These are phyloP conservation scores for Dactylellina leptospora DNA, from an alignment of 2,329 filamentous ascomycete genomes.

Conservation along the genomic window DNA sequence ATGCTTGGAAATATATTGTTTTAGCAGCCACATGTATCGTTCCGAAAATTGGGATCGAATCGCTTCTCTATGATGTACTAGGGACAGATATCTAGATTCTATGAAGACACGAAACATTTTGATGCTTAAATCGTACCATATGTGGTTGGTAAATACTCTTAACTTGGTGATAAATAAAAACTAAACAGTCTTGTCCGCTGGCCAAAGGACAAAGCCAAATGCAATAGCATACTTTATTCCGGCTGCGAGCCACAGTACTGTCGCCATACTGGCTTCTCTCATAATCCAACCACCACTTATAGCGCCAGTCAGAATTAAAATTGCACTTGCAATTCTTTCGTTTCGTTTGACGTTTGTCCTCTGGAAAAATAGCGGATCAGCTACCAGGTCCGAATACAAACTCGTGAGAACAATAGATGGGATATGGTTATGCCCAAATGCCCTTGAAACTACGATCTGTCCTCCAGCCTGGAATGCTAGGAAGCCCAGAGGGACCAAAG, in stretches of 20 bases:
- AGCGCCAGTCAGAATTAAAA: conserved; percentile 63
- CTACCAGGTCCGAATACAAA: conserved; percentile 66
- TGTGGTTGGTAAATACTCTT: not conserved
- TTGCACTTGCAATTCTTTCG: conserved; percentile 63
- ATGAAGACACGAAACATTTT: too few species aligned
- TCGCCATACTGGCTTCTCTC: conserved; percentile 61
- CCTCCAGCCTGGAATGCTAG: conserved; percentile 67
- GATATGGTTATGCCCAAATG: conserved; percentile 66
- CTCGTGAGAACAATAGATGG: conserved; percentile 68
- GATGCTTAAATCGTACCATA: too few species aligned
- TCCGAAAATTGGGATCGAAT: too few species aligned
- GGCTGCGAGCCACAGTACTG: conserved; percentile 63
- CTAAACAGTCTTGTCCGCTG: conserved; percentile 6
- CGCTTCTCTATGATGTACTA: too few species aligned
- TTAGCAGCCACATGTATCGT: too few species aligned
- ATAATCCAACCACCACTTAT: conserved; percentile 65
- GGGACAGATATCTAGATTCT: too few species aligned
- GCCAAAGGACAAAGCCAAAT: conserved; percentile 52
- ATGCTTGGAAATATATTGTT: too few species aligned
- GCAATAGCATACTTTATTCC: conserved; percentile 63
- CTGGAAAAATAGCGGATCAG: conserved; percentile 64
- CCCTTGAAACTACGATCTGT: conserved; percentile 65
- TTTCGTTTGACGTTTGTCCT: conserved; percentile 65
- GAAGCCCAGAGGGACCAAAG: conserved; percentile 63
- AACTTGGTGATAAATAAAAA: not conserved